Evolutionary conservation across 2,329 filamentous ascomycete genomes (phyloP), one percentile per base, ranked within the genome.

Genomic region (Aspergillaceae sp.): DNA sequence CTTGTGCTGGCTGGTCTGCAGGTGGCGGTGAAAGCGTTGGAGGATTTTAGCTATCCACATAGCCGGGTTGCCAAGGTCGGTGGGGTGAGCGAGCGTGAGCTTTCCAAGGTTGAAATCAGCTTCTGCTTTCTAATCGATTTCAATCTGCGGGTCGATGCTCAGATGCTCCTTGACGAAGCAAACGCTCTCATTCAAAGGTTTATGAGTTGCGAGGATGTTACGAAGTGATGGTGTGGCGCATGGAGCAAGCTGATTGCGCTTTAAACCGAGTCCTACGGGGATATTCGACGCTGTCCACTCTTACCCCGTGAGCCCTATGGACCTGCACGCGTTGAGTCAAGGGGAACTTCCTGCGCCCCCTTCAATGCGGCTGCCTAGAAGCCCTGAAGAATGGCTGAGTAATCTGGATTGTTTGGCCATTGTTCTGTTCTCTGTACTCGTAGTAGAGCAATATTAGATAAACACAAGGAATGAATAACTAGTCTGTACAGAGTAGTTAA

Each of bases 11-110:
- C 88, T 0, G 87, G 86, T 5, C 74, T 96, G 44, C 75, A 90
- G 33, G 86, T 96, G 3, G 89, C 91, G 9, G 92, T 90, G 79
- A 98, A 97, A 70, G 87, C 88, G 0, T 72, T 96, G n/a, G 91
- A 98, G 66, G 91, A 97, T 64, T 76, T 91, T 45, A 86, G 84
- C 56, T 95, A 94, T 69, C 80, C 87, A 6, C 91, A 96, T 68
- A 77, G 77, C 49, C 84, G 88, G 46, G 82, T 96, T 54, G 83
- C 91, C 11, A 85, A 83, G 53, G 90, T 97, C 1, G 91, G 92
- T 37, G 91, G 91, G 11, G 88, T 97, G 10, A 87, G 80, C 59
- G 85, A 87, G 61, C 72, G 74, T 11, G 89, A 97, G 67, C 75
- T 98, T 43, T 85, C 86, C 36, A 78, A 86, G 49, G 71, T 97